These are phyloP conservation scores for Thalassiosira mediterranea DNA, from an alignment of 352 stramenopile genomes.

Conservation along the genomic window DNA sequence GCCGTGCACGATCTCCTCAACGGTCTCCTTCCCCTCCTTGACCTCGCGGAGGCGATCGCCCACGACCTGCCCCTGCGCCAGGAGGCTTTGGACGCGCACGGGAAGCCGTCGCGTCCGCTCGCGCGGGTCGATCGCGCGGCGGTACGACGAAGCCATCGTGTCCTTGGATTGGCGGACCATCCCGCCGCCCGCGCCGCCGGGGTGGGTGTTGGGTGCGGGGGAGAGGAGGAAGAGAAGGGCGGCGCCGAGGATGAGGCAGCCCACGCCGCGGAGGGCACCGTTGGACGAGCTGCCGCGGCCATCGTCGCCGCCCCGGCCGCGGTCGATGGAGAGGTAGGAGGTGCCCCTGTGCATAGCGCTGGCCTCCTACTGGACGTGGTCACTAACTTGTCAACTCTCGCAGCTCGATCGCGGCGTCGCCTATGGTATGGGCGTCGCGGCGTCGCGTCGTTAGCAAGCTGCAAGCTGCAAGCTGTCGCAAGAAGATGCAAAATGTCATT, in stretches of 20 bases:
- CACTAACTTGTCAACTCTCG: too few relatives aligned
- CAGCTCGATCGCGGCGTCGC: too few relatives aligned
- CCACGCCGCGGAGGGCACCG: conserved; percentile 19
- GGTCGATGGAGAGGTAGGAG: conserved; percentile 29
- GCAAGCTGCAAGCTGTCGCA: too few relatives aligned
- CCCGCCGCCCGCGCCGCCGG: conserved; percentile 9
- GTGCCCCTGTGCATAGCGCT: conserved; percentile 36
- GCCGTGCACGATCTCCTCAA: conserved; percentile 73
- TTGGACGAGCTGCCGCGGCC: not conserved
- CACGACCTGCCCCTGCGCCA: conserved; percentile 72
- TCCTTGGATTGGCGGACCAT: not conserved
- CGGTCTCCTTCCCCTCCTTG: conserved; percentile 72
- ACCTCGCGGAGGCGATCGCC: conserved; percentile 70
- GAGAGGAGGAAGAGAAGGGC: conserved; percentile 33
- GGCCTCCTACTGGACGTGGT: too few relatives aligned
- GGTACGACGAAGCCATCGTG: not conserved
- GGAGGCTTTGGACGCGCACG: conserved; percentile 53
- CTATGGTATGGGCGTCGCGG: too few relatives aligned
- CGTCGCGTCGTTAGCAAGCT: too few relatives aligned
- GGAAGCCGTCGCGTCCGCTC: conserved; percentile 60
- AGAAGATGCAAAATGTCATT: too few relatives aligned
- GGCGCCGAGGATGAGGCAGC: conserved; percentile 30
- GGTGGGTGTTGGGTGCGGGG: conserved; percentile 30
- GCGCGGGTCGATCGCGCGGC: conserved; percentile 29
- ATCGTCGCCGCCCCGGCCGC: conserved; percentile 8